Base-by-base conservation (phyloP, 768 basidiomycete genomes). In the Rhizopogon vinicolor region DNA sequence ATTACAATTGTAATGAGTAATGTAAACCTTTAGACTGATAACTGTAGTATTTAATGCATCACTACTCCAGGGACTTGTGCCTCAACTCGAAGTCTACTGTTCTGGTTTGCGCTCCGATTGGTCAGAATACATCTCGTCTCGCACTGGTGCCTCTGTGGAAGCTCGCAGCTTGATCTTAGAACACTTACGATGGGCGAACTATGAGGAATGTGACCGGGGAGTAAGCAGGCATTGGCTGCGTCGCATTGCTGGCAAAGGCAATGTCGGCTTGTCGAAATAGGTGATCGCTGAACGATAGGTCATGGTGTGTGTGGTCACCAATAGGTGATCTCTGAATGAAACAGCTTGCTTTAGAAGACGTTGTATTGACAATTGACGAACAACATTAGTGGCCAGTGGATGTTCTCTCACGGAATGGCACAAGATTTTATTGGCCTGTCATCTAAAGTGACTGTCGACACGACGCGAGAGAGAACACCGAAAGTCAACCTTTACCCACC, bases 321-420 rank as follows among this genome's bases (percentile, higher is more conserved):
- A 91, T 54, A 84, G 89, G 89, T 82, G 63, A 48, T 35, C 12
- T 71, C 49, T 37, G 9, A 39, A 43, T 53, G 13, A 12, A 25
- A 13, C 9, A n/a, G 33, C 16, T 56, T 18, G 5, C 40, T 40
- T 43, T 3, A 19, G 31, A 43, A 19, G 28, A 31, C 28, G 19
- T 31, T 48, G 25, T 44, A 22, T 52, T 63, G 53, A 51, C 48
- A 33, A 4, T 41, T 22, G 49, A 44, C 57, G 12, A 44, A 18
- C 57, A 91, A 87, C 58, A 64, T 92, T 42, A 88, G 87, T 48
- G 90, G 90, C 3, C 68, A 67, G 10, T 88, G 83, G 78, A 85
- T 82, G 81, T 79, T 86, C 6, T 75, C 81, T 14, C 75, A 69
- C n/a, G 76, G 83, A 57, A 91, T 92, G 87, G 82, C 78, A 6